Evolutionary conservation across 805 yeast species (phyloP).

Genomic region (Barnettozyma sp.): DNA sequence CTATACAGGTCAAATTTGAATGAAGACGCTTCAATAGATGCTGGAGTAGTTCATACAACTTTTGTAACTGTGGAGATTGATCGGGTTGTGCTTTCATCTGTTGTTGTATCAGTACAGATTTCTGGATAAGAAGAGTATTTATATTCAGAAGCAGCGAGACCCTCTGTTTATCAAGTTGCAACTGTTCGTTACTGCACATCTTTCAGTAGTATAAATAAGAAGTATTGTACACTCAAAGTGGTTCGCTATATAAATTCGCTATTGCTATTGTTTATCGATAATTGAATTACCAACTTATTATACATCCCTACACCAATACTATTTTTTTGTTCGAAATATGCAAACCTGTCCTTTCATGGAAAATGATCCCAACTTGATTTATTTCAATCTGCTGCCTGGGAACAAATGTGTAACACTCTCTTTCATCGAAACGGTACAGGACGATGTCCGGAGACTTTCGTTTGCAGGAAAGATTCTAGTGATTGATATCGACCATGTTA

Average conservation of each 20-base stretch:
- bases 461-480: constrained; percentile 26
- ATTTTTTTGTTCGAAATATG: no score
- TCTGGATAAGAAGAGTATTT: constrained; percentile 23
- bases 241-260: no score
- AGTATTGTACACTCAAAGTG: no score
- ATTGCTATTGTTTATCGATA: no score
- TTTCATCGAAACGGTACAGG: constrained; percentile 19
- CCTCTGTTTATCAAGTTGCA: constrained; percentile 20
- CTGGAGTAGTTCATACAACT: constrained; percentile 19
- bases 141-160: constrained; percentile 20
- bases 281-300: no score
- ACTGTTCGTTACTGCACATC: no score
- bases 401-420: no score
- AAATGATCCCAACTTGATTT: no score
- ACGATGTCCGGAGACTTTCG: constrained; percentile 15
- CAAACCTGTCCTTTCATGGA: no score
- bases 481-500: constrained; percentile 24
- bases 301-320: no score
- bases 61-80: constrained; percentile 12
- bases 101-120: constrained; percentile 21
- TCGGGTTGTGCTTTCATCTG: constrained; percentile 17
- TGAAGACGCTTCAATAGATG: constrained; percentile 24
- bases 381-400: no score
- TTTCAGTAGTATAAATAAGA: no score
- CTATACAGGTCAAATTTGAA: constrained; percentile 25